A percentile compares a stretch with the other conserved stretches of the same genome.
Evolutionary conservation across 495 filamentous ascomycete species (phyloP).

Genomic region (Xylaria cubensis): DNA sequence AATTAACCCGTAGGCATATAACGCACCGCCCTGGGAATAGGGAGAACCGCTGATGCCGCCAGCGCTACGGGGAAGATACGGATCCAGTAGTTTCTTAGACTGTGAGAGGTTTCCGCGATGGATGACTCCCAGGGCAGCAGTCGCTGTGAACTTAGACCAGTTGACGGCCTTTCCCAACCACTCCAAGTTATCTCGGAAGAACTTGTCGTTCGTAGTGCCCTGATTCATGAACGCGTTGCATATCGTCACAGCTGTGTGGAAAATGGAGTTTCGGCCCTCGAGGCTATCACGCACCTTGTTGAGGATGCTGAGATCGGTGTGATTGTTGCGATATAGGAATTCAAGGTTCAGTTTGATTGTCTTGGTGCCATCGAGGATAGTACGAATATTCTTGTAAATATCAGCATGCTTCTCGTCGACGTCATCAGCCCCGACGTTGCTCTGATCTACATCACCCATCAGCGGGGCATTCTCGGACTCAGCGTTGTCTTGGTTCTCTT

Average conservation of each 20-base stretch:
- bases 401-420: constrained; percentile 58
- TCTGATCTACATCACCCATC: constrained; percentile 42
- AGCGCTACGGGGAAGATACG: constrained; percentile 84
- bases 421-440: constrained; percentile 41
- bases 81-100: constrained; percentile 89
- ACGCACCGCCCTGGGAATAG: constrained; percentile 93
- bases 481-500: constrained; percentile 58
- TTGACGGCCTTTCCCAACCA: constrained; percentile 99
- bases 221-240: constrained; percentile 99
- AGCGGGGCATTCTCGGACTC: constrained; percentile 55
- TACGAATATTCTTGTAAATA: constrained; percentile 78
- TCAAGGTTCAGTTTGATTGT: constrained; percentile 93
- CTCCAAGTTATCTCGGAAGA: constrained; percentile 96
- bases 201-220: constrained; percentile 96
- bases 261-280: constrained; percentile 96
- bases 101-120: constrained; percentile 93
- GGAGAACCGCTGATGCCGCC: constrained; percentile 76
- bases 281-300: constrained; percentile 96
- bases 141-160: constrained; percentile 99
- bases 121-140: constrained; percentile 94
- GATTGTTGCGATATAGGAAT: constrained; percentile 95
- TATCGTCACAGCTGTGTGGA: constrained; percentile 95
- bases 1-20: constrained; percentile 95
- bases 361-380: constrained; percentile 88
- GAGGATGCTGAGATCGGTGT: constrained; percentile 79